Conservation (phyloP, 2,329 filamentous ascomycete genomes). For the Hymenoscyphus albidus region DNA sequence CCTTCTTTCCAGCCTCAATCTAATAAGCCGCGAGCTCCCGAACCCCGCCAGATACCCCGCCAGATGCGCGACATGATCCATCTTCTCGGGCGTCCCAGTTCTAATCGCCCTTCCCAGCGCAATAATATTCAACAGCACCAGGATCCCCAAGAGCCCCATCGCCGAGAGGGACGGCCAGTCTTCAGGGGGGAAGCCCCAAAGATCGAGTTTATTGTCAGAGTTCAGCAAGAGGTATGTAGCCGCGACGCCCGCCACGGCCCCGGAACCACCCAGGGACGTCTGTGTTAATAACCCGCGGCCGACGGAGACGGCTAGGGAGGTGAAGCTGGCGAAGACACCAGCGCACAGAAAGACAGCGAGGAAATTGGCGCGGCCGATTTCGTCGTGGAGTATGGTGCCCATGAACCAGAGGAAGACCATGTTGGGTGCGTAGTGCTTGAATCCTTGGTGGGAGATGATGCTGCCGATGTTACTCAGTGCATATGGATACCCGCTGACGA, state of each 20-base stretch:
- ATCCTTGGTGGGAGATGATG: constrained; percentile 64
- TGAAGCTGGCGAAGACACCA: constrained; percentile 55
- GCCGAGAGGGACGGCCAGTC: constrained; percentile 50
- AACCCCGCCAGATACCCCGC: constrained; percentile 36
- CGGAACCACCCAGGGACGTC: constrained; percentile 63
- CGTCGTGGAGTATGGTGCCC: constrained; percentile 64
- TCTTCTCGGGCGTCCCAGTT: constrained; percentile 9
- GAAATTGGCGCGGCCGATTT: constrained; percentile 66
- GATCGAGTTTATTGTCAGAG: constrained; percentile 51
- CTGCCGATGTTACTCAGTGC: constrained; percentile 59
- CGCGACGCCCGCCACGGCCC: constrained; percentile 57
- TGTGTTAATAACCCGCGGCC: constrained; percentile 38
- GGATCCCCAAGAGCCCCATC: constrained; percentile 49
- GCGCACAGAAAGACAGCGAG: constrained; percentile 61
- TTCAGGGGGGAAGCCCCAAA: constrained; percentile 55
- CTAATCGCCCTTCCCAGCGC: constrained; percentile 34
- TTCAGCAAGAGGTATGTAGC: constrained; percentile 61
- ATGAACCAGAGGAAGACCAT: constrained; percentile 63
- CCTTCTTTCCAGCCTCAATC: constrained; percentile 23
- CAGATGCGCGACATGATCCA: constrained; percentile 40
- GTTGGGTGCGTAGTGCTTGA: constrained; percentile 60
- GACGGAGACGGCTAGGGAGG: constrained; percentile 48
- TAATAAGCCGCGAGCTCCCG: constrained; percentile 27
- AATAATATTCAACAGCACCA: constrained; percentile 48
- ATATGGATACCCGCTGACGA: constrained; percentile 61